These are phyloP conservation scores for Solanum ossicruentum DNA, from an alignment of 257 asterid genomes.

Conservation along the genomic window DNA sequence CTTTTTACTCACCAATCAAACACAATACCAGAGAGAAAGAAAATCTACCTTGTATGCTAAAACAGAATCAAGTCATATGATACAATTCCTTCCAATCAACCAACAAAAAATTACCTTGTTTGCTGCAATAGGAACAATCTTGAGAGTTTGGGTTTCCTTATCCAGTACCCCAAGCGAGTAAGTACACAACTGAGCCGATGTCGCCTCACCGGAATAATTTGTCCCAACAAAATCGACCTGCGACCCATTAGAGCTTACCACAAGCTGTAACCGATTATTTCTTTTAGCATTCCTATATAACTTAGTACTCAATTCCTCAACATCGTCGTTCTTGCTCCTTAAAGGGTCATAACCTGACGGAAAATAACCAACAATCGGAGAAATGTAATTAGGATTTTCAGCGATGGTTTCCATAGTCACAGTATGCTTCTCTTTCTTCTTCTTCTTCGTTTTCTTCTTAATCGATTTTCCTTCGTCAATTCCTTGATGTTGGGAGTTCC, in stretches of 20 bases:
- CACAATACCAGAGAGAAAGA: neutral
- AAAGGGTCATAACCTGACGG: slow-evolving; percentile 54
- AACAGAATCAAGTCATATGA: neutral
- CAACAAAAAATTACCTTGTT: neutral
- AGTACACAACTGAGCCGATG: slow-evolving; percentile 46
- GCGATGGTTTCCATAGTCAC: slow-evolving; percentile 22
- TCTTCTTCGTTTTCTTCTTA: neutral
- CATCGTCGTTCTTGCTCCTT: neutral
- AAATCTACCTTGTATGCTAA: neutral
- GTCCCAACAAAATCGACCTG: slow-evolving; percentile 62
- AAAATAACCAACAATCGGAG: slow-evolving; percentile 62
- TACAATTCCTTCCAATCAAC: neutral
- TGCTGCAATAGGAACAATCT: slow-evolving; percentile 49
- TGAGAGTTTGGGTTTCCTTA: slow-evolving; percentile 43
- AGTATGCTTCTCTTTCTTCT: neutral
- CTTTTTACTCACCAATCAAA: neutral
- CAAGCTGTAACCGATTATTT: slow-evolving; percentile 46
- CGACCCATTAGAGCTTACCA: slow-evolving; percentile 39
- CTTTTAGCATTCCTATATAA: slow-evolving; percentile 28
- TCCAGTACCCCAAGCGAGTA: slow-evolving; percentile 66
- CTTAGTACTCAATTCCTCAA: neutral
- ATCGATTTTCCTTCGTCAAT: neutral
- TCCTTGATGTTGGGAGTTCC: neutral
- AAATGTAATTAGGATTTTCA: slow-evolving; percentile 25
- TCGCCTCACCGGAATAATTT: slow-evolving; percentile 63